Evolutionary conservation across 139 green algal species (phyloP), one percentile per base, ranked within the genome.

Genomic region (Zygnema cylindricum): DNA sequence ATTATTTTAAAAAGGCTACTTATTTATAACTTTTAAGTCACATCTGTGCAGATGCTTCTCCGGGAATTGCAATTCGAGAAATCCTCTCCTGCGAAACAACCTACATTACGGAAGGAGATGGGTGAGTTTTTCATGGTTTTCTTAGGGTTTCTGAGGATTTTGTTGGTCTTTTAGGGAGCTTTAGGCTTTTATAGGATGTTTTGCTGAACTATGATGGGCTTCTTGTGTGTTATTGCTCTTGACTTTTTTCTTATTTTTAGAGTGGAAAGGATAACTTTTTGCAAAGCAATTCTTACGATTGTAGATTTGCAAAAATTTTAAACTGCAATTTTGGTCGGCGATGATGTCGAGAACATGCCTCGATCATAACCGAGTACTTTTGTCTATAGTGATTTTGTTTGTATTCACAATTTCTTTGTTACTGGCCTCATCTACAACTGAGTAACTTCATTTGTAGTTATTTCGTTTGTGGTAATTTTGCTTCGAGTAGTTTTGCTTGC

Each of bases 71-170:
- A 77, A 55, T 30, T 0, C 88, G 40, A 81, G 85, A 16, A 78
- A 84, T 36, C 93, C 94, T 0, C 63, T 93, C 23, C 89, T 96
- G 40, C 85, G 69, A 16, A 38, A 40, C n/a, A 69, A 90, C 63
- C 78, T 93, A 3, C 82, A 93, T n/a, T 96, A 92, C 69, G 54
- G 35, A 2, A 69, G 54, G 40, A 92, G 43, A 91, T 91, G 86
- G 86, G 79, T 89, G 63, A 43, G 30, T 30, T 73, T 30, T 73
- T 35, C 57, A 35, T 73, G 30, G 57, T 25, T 30, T 30, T 73
- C 57, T 30, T 25, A 25, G 30, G 57, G 30, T 73, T 25, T 30
- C 57, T 73, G 30, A 73, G 30, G 30, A 35, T 30, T 73, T 73
- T 30, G 30, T 73, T 73, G 25, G 57, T 25, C 57, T 25, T 81